Conservation (phyloP, 1,139 yeast species). For the Candida sanyaensis region DNA sequence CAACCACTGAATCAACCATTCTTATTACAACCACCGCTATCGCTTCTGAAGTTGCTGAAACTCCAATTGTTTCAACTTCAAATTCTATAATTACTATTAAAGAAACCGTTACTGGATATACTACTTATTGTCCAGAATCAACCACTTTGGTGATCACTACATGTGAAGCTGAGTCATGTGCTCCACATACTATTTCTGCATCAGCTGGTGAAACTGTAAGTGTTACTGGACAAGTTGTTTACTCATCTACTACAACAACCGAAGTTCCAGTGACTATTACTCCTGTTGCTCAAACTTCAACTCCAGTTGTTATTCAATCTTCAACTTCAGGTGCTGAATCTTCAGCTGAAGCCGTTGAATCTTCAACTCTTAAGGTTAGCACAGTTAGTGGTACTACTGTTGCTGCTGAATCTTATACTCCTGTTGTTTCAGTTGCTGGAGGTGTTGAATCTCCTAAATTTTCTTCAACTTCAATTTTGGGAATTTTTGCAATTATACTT, state of each 20-base stretch:
- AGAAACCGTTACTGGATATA: constrained; percentile 10
- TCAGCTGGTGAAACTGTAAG: constrained; percentile 9
- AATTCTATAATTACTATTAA: constrained; percentile 1
- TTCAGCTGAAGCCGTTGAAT: too few species aligned
- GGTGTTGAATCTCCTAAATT: constrained; percentile 21
- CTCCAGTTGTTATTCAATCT: constrained; percentile 20
- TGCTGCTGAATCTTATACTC: constrained; percentile 6
- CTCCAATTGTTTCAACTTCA: constrained; percentile 3
- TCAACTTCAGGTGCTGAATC: constrained; percentile 19
- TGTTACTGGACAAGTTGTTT: constrained; percentile 4
- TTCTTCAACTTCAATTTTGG: constrained; percentile 6
- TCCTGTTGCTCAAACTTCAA: constrained; percentile 9
- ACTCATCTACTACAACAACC: constrained; percentile 1
- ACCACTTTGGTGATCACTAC: constrained; percentile 8
- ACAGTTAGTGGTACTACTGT: constrained; percentile 17
- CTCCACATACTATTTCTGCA: constrained; percentile 8
- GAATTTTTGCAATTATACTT: constrained; percentile 7
- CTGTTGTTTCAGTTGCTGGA: constrained; percentile 17
- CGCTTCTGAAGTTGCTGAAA: background rate
- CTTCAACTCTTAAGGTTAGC: constrained; percentile 16
- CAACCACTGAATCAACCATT: constrained; percentile 40
- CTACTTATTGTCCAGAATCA: constrained; percentile 14
- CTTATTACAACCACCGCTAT: constrained; percentile 20
- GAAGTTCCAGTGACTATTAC: constrained; percentile 3
- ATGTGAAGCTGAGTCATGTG: constrained; percentile 4